Percentiles rank a stretch among this genome's conserved stretches.
phyloP scores from a whole-genome alignment of 495 filamentous ascomycete genomes.

The Penicillium bovifimosum region DNA sequence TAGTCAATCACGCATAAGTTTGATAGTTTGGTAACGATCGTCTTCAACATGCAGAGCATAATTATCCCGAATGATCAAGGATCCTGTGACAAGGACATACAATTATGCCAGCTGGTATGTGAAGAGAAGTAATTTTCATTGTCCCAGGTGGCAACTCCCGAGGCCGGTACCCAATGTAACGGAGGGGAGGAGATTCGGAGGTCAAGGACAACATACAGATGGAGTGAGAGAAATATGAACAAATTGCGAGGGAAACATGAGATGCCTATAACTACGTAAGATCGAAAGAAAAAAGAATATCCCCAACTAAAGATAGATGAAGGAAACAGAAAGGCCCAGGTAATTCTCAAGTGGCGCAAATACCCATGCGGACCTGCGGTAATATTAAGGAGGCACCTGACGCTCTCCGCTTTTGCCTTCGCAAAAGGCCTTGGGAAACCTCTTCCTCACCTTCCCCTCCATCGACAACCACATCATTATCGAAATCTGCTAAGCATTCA shows the following conservation, averaged over 20 bases:
- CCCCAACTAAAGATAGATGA: background rate
- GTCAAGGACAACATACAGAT: background rate
- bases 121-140: background rate
- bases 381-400: conserved; percentile 36
- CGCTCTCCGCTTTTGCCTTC: conserved; percentile 31
- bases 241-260: background rate
- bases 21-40: background rate
- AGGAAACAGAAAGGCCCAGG: background rate
- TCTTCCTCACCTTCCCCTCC: conserved; percentile 13
- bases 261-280: background rate
- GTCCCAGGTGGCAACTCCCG: conserved; percentile 1
- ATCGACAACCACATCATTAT: conserved; percentile 1
- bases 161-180: conserved; percentile 2
- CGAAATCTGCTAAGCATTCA: background rate
- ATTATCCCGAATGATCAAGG: conserved; percentile 10
- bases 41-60: background rate
- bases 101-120: conserved; percentile 4
- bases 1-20: conserved; percentile 1
- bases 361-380: conserved; percentile 15
- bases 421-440: conserved; percentile 28
- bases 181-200: background rate
- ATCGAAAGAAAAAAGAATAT: background rate
- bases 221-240: background rate
- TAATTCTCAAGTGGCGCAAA: conserved; percentile 21
- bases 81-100: conserved; percentile 2